Evolutionary conservation across 2,329 filamentous ascomycete species (phyloP).

Genomic region (Incumbomyces lentus): DNA sequence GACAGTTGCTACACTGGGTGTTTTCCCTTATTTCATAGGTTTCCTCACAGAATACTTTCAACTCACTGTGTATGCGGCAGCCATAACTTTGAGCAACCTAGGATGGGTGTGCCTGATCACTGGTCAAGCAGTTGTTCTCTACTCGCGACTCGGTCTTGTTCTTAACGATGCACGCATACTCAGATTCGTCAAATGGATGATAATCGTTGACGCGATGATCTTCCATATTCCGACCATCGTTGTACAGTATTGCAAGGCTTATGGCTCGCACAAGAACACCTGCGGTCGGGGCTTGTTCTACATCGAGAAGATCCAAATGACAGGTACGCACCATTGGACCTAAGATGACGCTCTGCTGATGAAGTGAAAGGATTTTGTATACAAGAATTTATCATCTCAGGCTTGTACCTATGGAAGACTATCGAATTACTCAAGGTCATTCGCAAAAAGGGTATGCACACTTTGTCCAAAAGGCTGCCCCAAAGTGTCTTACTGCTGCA

Average conservation of each 20-base stretch:
- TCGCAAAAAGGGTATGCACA: conserved; percentile 23
- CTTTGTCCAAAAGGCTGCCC: no score
- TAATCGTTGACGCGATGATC: conserved; percentile 33
- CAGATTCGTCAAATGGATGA: conserved; percentile 36
- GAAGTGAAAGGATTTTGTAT: conserved; percentile 27
- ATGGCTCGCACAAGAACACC: conserved; percentile 18
- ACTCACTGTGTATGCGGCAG: conserved; percentile 24
- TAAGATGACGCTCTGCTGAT: no score
- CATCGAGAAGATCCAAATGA: conserved; percentile 37
- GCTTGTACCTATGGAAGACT: conserved; percentile 45
- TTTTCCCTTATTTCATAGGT: conserved; percentile 36
- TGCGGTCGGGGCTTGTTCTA: conserved; percentile 31
- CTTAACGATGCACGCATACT: conserved; percentile 29
- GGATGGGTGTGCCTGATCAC: conserved; percentile 40
- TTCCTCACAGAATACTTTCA: conserved; percentile 39
- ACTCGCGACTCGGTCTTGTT: conserved; percentile 39
- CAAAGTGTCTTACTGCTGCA: no score
- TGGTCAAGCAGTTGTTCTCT: conserved; percentile 40
- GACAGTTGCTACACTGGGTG: conserved; percentile 32
- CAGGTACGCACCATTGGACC: conserved; percentile 6
- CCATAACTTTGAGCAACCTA: conserved; percentile 31
- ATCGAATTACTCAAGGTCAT: conserved; percentile 33
- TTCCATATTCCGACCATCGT: conserved; percentile 37
- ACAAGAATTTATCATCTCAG: conserved; percentile 37
- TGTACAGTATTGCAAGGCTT: conserved; percentile 23